Base-by-base conservation (phyloP, 2,329 filamentous ascomycete species). In the Pestalotiopsis fici region DNA sequence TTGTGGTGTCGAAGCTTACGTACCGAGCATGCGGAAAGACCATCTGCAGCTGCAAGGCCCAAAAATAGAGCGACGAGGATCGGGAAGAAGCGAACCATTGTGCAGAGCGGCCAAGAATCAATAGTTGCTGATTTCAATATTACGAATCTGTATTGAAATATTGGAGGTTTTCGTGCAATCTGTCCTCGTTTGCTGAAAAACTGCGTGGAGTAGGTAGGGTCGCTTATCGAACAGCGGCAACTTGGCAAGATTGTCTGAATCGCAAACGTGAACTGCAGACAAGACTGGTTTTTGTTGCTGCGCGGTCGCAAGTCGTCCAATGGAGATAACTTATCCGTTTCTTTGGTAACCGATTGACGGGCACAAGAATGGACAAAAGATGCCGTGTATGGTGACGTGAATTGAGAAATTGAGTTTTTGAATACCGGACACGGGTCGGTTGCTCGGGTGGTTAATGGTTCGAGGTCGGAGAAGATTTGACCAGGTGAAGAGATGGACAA, bases 1-100 rank as follows among this genome's bases (percentile, higher is more conserved):
- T 35, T n/a, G 37, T 27, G 31, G 21, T 25, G 35, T 47, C 21
- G 63, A 35, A 37, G 63, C 31, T 65, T 59, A 65, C 63, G 28
- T 65, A 65, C 63, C 27, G 63, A 57, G 27, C 63, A 65, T 39
- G 63, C 50, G 25, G 28, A 43, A 3, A 59, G 28, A 62, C 39
- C 59, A 62, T 62, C 37, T 50, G 63, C 63, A 43, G 27, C 55
- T 57, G 63, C 63, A 59, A 35, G 55, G 27, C 31, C 63, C 64
- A 66, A 55, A 66, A 66, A 55, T 47, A 66, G 57, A 25, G 27
- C 64, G 7, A 31, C 56, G 56, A 66, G 35, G 39, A 61, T 23
- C n/a, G 57, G 35, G 37, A 61, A 15, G 25, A 61, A 27, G 56
- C 28, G 50, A 28, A 60, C 25, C 64, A 66, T 61, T 4, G 21